Evolutionary conservation across 2,329 filamentous ascomycete genomes (phyloP).

Genomic region (Ceratocystis colombiana): DNA sequence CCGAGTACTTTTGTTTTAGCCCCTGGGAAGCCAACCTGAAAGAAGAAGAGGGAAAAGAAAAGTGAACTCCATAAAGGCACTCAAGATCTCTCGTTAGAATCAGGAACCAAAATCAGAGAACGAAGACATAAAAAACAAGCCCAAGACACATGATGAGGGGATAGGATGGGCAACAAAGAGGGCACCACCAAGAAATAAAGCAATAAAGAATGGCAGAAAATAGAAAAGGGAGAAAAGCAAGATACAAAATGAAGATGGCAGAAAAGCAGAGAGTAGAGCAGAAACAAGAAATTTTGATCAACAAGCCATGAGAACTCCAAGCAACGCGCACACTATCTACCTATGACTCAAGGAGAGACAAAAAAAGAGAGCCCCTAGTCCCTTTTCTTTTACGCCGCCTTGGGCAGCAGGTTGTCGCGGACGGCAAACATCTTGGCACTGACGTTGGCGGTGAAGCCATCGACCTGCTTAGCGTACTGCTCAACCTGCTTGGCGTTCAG

Average conservation of each 20-base stretch:
- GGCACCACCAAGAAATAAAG: slow-evolving; percentile 4
- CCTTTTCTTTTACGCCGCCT: slow-evolving; percentile 30
- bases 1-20: slow-evolving; percentile 6
- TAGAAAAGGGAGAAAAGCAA: slow-evolving; percentile 27
- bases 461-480: slow-evolving; percentile 94
- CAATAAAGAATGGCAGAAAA: slow-evolving; percentile 25
- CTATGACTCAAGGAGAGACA: slow-evolving; percentile 20
- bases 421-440: slow-evolving; percentile 98
- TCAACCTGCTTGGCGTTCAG: slow-evolving; percentile 93
- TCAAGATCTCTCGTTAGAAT: background rate
- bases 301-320: slow-evolving; percentile 23
- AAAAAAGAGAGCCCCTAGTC: slow-evolving; percentile 5
- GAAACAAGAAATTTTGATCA: slow-evolving; percentile 27
- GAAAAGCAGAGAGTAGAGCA: slow-evolving; percentile 30
- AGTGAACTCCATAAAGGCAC: background rate
- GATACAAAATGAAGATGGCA: slow-evolving; percentile 29
- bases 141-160: background rate
- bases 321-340: slow-evolving; percentile 20
- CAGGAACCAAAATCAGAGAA: background rate
- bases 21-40: slow-evolving; percentile 21
- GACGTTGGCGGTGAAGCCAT: slow-evolving; percentile 85
- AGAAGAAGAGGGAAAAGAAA: slow-evolving; percentile 22
- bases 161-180: background rate
- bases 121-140: background rate
- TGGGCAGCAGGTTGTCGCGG: slow-evolving; percentile 56